Base-by-base conservation (phyloP, 768 basidiomycete genomes). In the Sporobolomyces pararoseus region DNA sequence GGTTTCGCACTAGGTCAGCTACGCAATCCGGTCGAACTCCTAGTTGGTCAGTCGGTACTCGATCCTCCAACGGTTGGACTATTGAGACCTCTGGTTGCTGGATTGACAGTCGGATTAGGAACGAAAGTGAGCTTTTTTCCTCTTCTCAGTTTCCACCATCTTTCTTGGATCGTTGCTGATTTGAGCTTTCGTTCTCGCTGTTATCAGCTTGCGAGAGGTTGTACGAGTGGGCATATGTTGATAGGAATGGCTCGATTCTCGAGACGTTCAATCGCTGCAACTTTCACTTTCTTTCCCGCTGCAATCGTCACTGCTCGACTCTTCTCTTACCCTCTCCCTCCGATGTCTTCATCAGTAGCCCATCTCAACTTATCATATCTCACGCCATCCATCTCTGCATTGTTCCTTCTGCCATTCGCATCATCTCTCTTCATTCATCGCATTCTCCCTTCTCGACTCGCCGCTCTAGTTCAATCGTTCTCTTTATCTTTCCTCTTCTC, bases 151-250 rank as follows among this genome's bases (percentile, higher is more conserved):
- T n/a, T n/a, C n/a, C n/a, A n/a, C n/a, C n/a, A n/a, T n/a, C n/a
- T n/a, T n/a, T n/a, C n/a, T n/a, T n/a, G n/a, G n/a, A n/a, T n/a
- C n/a, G n/a, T n/a, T n/a, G n/a, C n/a, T n/a, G n/a, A n/a, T n/a
- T n/a, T n/a, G n/a, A n/a, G n/a, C n/a, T n/a, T n/a, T n/a, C 12
- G 10, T 51, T 29, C 23, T 23, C n/a, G 9, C 39, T 9, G 29
- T 29, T 16, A 3, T 29, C 63, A 80, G 79, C 78, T 81, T 34
- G 79, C 78, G 4, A 76, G 76, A 34, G 80, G 80, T 4, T 81
- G 80, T 65, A 80, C 80, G 7, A 74, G 75, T 58, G 81, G 81
- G 16, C 81, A 81, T 66, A 79, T 81, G 68, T 78, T 81, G 6
- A 78, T 79, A 60, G 81, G 81, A 4, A 69, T 80, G 16, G 78